These are phyloP conservation scores for Arthroderma sp. DNA, from an alignment of 2,329 filamentous ascomycete genomes.

Conservation along the genomic window DNA sequence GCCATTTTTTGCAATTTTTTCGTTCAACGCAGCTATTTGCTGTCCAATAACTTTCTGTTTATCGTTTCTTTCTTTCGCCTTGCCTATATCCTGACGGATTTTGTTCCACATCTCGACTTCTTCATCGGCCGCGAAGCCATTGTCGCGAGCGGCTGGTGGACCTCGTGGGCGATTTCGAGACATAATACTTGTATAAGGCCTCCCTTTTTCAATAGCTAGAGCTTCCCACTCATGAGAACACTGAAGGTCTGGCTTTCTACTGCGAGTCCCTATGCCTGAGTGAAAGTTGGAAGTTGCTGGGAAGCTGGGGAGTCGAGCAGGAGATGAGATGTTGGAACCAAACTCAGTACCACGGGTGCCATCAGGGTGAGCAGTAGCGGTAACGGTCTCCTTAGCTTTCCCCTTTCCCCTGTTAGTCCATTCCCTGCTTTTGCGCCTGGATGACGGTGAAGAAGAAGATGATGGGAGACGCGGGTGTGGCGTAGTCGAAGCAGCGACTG, in stretches of 20 bases:
- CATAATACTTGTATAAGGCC: conserved; percentile 16
- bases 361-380: background rate
- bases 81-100: conserved; percentile 29
- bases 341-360: conserved; percentile 3
- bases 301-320: background rate
- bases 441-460: background rate
- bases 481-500: background rate
- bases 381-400: background rate
- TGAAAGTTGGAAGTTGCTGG: background rate
- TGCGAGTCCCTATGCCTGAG: conserved; percentile 2
- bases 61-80: conserved; percentile 32
- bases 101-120: conserved; percentile 34
- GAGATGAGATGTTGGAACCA: background rate
- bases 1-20: conserved; percentile 30
- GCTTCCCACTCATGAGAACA: conserved; percentile 16
- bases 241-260: background rate
- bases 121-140: conserved; percentile 31
- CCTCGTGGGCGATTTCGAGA: conserved; percentile 30
- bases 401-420: background rate
- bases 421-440: background rate
- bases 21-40: conserved; percentile 29
- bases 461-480: background rate
- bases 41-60: conserved; percentile 26
- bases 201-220: conserved; percentile 10
- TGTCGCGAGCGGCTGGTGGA: conserved; percentile 26